Evolutionary conservation across 2,329 filamentous ascomycete genomes (phyloP).

Genomic region (Huntiella bhutanensis): DNA sequence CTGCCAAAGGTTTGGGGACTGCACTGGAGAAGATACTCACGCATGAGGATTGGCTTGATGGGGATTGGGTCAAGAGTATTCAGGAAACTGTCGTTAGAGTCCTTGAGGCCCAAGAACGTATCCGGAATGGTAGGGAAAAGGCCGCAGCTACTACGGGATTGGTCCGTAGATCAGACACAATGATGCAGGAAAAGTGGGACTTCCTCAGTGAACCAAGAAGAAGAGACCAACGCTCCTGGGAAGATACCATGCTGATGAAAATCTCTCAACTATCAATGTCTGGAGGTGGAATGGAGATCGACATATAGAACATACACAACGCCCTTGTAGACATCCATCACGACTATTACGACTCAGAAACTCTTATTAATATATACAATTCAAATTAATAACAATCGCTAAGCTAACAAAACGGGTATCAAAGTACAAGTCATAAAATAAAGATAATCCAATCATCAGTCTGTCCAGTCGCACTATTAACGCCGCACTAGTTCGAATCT

Average conservation of each 20-base stretch:
- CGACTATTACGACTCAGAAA: too few species aligned
- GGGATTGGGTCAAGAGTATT: conserved; percentile 45
- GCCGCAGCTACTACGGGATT: conserved; percentile 18
- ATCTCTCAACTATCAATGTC: conserved; percentile 27
- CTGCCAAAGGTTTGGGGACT: conserved; percentile 34
- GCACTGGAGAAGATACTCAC: conserved; percentile 18
- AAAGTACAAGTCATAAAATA: too few species aligned
- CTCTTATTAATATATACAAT: too few species aligned
- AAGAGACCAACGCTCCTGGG: conserved; percentile 46
- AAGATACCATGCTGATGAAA: conserved; percentile 21
- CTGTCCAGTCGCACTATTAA: too few species aligned
- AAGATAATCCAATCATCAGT: too few species aligned
- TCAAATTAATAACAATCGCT: too few species aligned
- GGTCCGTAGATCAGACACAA: conserved; percentile 38
- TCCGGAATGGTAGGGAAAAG: conserved; percentile 19
- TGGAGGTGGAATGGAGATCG: conserved; percentile 19
- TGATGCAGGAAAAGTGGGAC: conserved; percentile 59
- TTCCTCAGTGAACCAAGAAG: conserved; percentile 46
- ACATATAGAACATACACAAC: conserved; percentile 13
- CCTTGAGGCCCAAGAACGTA: conserved; percentile 14
- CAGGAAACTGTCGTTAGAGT: conserved; percentile 27
- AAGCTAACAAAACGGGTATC: too few species aligned
- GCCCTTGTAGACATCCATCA: too few species aligned
- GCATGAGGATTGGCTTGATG: conserved; percentile 32
- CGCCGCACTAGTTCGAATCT: too few species aligned